Conservation (phyloP, 2,329 filamentous ascomycete genomes). For the Fusarium anguioides region DNA sequence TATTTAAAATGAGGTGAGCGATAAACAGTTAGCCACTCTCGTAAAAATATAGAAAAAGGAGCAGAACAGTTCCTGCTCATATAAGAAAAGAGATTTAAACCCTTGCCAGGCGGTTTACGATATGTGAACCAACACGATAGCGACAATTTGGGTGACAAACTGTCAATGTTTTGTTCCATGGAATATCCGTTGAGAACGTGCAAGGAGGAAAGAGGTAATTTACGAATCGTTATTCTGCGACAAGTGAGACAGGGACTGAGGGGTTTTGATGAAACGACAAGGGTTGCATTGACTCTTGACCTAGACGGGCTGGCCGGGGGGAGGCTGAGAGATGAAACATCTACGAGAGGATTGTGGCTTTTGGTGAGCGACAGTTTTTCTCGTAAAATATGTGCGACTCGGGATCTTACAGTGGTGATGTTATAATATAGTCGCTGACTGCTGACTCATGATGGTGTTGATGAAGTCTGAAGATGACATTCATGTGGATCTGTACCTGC, state of each 20-base stretch:
- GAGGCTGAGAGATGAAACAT: constrained; percentile 27
- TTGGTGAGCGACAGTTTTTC: background rate
- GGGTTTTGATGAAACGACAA: constrained; percentile 33
- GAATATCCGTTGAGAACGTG: constrained; percentile 3
- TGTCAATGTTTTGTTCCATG: background rate
- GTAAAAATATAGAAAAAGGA: background rate
- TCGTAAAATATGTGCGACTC: background rate
- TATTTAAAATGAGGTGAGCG: constrained; percentile 1
- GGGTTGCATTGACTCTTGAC: constrained; percentile 7
- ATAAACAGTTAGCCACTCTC: background rate
- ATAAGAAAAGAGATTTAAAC: constrained; percentile 1
- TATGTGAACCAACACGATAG: constrained; percentile 18
- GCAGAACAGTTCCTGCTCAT: background rate
- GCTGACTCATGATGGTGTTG: background rate
- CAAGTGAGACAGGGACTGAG: constrained; percentile 30
- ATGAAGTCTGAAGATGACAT: constrained; percentile 1
- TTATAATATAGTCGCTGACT: background rate
- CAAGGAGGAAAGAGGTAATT: constrained; percentile 10
- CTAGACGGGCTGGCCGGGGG: constrained; percentile 17
- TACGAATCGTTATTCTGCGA: constrained; percentile 35
- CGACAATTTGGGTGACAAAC: constrained; percentile 10
- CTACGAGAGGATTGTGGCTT: constrained; percentile 2
- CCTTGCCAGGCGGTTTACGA: constrained; percentile 27
- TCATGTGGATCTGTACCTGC: constrained; percentile 21
- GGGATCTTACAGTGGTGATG: background rate